These are phyloP conservation scores for Termitomyces titanicus DNA, from an alignment of 768 basidiomycete species.

Conservation along the genomic window DNA sequence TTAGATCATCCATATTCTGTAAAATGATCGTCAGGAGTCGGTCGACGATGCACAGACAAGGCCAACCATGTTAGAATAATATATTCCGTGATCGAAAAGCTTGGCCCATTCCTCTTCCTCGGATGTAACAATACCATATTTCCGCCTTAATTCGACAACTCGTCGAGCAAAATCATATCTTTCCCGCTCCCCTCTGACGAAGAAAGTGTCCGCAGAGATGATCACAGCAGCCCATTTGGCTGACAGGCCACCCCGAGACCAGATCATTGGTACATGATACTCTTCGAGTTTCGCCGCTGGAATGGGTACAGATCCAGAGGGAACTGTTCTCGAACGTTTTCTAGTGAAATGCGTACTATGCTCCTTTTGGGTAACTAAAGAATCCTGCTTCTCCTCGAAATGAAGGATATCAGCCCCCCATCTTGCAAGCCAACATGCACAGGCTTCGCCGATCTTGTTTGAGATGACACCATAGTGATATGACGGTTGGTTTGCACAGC, in stretches of 20 bases:
- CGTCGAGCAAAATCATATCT: slow-evolving; percentile 75
- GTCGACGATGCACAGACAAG: neutral
- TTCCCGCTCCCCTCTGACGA: slow-evolving; percentile 73
- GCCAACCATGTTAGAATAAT: slow-evolving; percentile 83
- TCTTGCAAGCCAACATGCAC: slow-evolving; percentile 80
- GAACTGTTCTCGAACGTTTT: slow-evolving; percentile 19
- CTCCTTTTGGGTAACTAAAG: slow-evolving; percentile 1
- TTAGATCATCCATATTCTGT: slow-evolving; percentile 78
- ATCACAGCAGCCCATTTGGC: slow-evolving; percentile 72
- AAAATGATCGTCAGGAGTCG: neutral
- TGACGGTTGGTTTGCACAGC: slow-evolving; percentile 25
- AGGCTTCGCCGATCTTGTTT: slow-evolving; percentile 89
- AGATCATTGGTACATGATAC: slow-evolving; percentile 49
- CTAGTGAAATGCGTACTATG: slow-evolving; percentile 6
- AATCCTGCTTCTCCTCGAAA: slow-evolving; percentile 46
- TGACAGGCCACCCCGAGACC: slow-evolving; percentile 72
- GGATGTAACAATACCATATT: slow-evolving; percentile 43
- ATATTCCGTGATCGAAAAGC: slow-evolving; percentile 75
- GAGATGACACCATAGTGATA: slow-evolving; percentile 87
- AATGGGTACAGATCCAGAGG: slow-evolving; percentile 9
- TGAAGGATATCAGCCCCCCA: slow-evolving; percentile 83
- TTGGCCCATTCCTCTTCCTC: slow-evolving; percentile 71
- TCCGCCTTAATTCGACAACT: slow-evolving; percentile 71
- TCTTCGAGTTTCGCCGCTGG: slow-evolving; percentile 9
- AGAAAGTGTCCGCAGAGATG: slow-evolving; percentile 75